Evolutionary conservation across 805 yeast genomes (phyloP).

Genomic region (Kurtzmaniella cleridarum): DNA sequence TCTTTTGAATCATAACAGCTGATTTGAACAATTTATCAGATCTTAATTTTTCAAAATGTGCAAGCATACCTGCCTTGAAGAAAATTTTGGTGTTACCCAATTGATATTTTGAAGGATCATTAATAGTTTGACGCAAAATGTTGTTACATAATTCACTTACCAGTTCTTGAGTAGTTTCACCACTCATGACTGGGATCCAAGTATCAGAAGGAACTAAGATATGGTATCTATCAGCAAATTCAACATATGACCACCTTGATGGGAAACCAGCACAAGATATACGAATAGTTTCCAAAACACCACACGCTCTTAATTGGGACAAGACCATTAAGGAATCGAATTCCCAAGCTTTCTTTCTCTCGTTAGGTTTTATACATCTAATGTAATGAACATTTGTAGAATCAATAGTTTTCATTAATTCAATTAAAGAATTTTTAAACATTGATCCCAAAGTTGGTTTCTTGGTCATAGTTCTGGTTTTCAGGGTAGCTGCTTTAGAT

Average conservation of each 20-base stretch:
- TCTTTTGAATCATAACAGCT: slow-evolving; percentile 82
- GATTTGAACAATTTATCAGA: slow-evolving; percentile 70
- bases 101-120: slow-evolving; percentile 69
- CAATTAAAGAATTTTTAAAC: slow-evolving; percentile 87
- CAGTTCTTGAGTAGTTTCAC: slow-evolving; percentile 46
- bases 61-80: slow-evolving; percentile 95
- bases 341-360: slow-evolving; percentile 90
- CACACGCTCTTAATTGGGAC: slow-evolving; percentile 94
- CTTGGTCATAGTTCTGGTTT: slow-evolving; percentile 41
- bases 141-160: slow-evolving; percentile 61
- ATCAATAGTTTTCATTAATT: slow-evolving; percentile 86
- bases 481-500: slow-evolving; percentile 23
- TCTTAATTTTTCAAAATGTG: slow-evolving; percentile 81
- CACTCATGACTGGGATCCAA: slow-evolving; percentile 57
- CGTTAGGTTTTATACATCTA: slow-evolving; percentile 96
- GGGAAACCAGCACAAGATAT: slow-evolving; percentile 99
- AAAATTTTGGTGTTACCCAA: slow-evolving; percentile 91
- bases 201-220: slow-evolving; percentile 68
- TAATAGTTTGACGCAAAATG: slow-evolving; percentile 60
- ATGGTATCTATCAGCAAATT: slow-evolving; percentile 85
- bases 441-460: slow-evolving; percentile 95
- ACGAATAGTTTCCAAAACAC: slow-evolving; percentile 94
- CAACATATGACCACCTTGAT: slow-evolving; percentile 90
- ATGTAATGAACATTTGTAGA: slow-evolving; percentile 95
- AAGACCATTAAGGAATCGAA: slow-evolving; percentile 94